These are phyloP conservation scores for Salvia rosmarinus DNA, from an alignment of 257 asterid genomes.

Conservation along the genomic window DNA sequence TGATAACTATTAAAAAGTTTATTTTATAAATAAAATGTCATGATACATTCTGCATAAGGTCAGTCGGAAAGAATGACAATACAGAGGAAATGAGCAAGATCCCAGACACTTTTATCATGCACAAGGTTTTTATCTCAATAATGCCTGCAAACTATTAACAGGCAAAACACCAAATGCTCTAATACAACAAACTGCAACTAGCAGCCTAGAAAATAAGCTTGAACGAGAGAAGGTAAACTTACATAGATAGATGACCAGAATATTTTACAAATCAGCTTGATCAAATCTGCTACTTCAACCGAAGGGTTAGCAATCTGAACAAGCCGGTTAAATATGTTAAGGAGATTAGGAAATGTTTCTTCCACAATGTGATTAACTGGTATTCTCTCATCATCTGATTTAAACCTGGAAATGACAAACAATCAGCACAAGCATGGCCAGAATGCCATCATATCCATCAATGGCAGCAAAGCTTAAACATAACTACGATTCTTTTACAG, in stretches of 20 bases:
- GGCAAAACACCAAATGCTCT: slow-evolving; percentile 1
- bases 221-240: slow-evolving; percentile 36
- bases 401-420: slow-evolving; percentile 67
- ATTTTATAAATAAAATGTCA: background rate
- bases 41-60: background rate
- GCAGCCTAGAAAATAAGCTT: background rate
- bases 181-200: slow-evolving; percentile 20
- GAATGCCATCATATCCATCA: slow-evolving; percentile 9
- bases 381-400: slow-evolving; percentile 93
- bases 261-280: slow-evolving; percentile 96
- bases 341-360: slow-evolving; percentile 89
- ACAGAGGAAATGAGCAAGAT: slow-evolving; percentile 1
- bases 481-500: background rate
- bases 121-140: background rate
- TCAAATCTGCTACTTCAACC: slow-evolving; percentile 86
- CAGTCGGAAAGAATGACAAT: background rate
- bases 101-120: background rate
- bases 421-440: slow-evolving; percentile 29
- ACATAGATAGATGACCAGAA: slow-evolving; percentile 98
- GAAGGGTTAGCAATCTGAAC: slow-evolving; percentile 83
- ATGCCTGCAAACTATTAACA: background rate
- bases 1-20: background rate
- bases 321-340: slow-evolving; percentile 74
- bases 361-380: slow-evolving; percentile 88
- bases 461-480: background rate